phyloP scores from a whole-genome alignment of 495 filamentous ascomycete species.

The Penicillium angulare region DNA sequence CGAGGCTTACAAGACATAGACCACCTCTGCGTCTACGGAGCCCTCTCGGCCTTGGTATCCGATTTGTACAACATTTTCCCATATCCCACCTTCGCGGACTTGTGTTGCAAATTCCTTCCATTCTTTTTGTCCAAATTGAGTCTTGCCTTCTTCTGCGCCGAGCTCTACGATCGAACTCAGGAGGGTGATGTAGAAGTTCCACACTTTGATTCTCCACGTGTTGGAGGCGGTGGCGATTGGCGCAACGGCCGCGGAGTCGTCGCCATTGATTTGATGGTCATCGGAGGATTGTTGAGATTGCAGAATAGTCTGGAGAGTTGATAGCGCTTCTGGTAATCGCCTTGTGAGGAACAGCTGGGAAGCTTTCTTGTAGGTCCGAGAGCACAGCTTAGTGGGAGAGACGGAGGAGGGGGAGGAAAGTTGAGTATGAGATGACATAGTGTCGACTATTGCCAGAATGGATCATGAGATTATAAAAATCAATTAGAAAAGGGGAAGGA shows the following conservation, averaged over 20 bases:
- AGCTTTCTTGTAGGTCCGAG: conserved; percentile 74
- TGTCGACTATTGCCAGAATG: conserved; percentile 34
- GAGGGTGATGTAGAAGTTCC: conserved; percentile 93
- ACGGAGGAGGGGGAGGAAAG: conserved; percentile 51
- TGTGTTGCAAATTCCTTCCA: conserved; percentile 79
- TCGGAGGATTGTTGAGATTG: conserved; percentile 34
- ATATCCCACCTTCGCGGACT: conserved; percentile 81
- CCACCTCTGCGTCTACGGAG: conserved; percentile 90
- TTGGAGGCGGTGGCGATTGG: conserved; percentile 71
- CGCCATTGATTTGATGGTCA: conserved; percentile 37
- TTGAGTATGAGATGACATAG: conserved; percentile 41
- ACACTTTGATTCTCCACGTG: conserved; percentile 85
- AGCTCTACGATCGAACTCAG: conserved; percentile 87
- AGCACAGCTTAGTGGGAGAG: conserved; percentile 62
- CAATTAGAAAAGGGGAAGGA: not conserved
- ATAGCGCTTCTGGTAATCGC: conserved; percentile 83
- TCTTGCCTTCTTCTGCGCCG: conserved; percentile 85
- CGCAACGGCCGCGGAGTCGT: conserved; percentile 44
- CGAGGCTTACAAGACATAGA: conserved; percentile 76
- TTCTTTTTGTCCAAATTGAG: conserved; percentile 74
- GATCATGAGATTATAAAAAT: conserved; percentile 2
- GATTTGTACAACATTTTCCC: conserved; percentile 84
- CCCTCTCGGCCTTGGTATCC: conserved; percentile 86
- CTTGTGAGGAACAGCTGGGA: conserved; percentile 91
- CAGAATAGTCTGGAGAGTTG: conserved; percentile 76